phyloP scores from a whole-genome alignment of 2,329 filamentous ascomycete genomes.

The Botrytis galanthina region DNA sequence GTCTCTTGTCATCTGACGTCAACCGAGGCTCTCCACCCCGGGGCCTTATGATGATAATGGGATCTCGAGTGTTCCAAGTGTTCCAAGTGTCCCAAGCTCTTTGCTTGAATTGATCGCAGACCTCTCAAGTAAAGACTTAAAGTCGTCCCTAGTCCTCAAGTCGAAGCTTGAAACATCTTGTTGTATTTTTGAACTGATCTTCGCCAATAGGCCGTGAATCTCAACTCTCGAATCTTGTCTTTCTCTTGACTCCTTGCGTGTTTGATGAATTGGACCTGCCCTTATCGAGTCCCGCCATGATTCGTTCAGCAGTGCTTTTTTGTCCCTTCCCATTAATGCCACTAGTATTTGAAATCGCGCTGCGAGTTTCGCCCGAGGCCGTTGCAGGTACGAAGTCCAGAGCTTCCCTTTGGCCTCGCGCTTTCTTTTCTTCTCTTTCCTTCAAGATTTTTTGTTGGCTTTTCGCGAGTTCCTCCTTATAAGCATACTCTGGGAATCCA shows the following conservation, averaged over 20 bases:
- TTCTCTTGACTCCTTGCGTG: conserved; percentile 37
- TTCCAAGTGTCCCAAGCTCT: background rate
- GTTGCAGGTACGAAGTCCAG: conserved; percentile 39
- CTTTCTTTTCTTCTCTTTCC: conserved; percentile 36
- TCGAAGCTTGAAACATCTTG: background rate
- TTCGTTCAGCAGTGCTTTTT: conserved; percentile 38
- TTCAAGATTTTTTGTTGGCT: conserved; percentile 43
- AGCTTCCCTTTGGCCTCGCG: conserved; percentile 34
- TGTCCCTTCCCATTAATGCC: conserved; percentile 25
- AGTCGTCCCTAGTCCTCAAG: background rate
- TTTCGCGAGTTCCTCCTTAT: conserved; percentile 49
- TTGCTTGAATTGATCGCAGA: background rate
- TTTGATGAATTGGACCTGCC: conserved; percentile 36
- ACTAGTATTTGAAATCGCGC: conserved; percentile 28
- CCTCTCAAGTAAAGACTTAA: background rate
- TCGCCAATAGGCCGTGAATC: background rate
- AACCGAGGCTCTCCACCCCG: background rate
- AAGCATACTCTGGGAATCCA: conserved; percentile 55
- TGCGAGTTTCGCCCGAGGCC: conserved; percentile 29
- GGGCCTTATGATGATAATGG: background rate
- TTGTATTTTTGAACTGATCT: background rate
- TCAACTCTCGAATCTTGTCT: conserved; percentile 39
- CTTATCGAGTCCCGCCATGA: conserved; percentile 39
- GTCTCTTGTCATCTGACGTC: background rate
- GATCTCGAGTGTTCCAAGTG: background rate